These are phyloP conservation scores for Fusarium redolens DNA, from an alignment of 2,329 filamentous ascomycete genomes.

Conservation along the genomic window DNA sequence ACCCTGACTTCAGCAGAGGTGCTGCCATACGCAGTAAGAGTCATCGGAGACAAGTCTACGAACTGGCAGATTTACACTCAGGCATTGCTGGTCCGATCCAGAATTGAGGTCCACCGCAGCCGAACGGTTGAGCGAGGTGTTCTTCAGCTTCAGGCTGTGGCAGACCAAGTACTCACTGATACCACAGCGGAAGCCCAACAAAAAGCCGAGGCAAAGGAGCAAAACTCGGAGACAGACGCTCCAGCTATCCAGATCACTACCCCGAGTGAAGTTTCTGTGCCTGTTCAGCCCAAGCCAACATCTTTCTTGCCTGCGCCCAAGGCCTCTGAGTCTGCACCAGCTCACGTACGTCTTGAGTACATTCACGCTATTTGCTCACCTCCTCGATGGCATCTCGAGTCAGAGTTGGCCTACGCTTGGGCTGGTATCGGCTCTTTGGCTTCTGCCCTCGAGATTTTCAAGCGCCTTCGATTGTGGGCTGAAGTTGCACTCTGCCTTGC, in stretches of 20 bases:
- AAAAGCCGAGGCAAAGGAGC: conserved; percentile 43
- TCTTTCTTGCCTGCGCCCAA: conserved; percentile 86
- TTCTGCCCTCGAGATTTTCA: conserved; percentile 95
- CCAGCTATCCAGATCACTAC: conserved; percentile 60
- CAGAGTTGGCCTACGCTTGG: conserved; percentile 94
- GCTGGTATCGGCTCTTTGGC: conserved; percentile 85
- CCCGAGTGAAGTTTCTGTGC: conserved; percentile 47
- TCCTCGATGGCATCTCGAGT: conserved; percentile 92
- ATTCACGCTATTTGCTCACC: conserved; percentile 87
- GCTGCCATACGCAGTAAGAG: conserved; percentile 87
- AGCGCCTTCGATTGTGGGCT: conserved; percentile 91
- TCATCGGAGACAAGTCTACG: conserved; percentile 86
- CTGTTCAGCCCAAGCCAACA: conserved; percentile 62
- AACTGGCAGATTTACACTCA: conserved; percentile 99
- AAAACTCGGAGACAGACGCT: conserved; percentile 48
- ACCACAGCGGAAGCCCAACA: conserved; percentile 61
- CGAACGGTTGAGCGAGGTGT: conserved; percentile 90
- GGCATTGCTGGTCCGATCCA: conserved; percentile 86
- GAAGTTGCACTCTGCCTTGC: conserved; percentile 93
- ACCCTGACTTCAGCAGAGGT: conserved; percentile 94
- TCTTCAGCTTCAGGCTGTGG: conserved; percentile 91
- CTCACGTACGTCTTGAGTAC: conserved; percentile 81
- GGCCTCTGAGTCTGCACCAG: conserved; percentile 80
- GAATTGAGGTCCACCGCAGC: conserved; percentile 88
- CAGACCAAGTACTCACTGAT: conserved; percentile 94